These are phyloP conservation scores for Lumnitzera racemosa DNA, from an alignment of 345 rosid genomes.

Conservation along the genomic window DNA sequence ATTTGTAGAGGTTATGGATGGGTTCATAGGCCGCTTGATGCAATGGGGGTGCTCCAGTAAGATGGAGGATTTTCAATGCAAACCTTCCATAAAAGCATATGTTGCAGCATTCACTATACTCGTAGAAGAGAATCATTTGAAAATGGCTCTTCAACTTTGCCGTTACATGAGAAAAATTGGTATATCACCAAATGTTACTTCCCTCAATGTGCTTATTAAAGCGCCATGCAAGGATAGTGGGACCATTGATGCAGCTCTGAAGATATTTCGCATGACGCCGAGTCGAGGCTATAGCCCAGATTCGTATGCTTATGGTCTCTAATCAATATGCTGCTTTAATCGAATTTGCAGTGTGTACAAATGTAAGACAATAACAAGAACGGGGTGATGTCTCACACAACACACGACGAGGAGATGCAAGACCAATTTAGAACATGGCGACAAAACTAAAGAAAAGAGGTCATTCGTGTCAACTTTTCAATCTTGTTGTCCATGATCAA, in stretches of 20 bases:
- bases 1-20: constrained; percentile 75
- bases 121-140: constrained; percentile 71
- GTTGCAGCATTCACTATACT: constrained; percentile 57
- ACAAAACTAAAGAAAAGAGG: too few relatives aligned
- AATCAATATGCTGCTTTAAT: constrained; percentile 48
- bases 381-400: too few relatives aligned
- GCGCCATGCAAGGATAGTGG: constrained; percentile 63
- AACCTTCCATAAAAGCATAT: constrained; percentile 47
- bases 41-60: constrained; percentile 53
- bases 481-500: too few relatives aligned
- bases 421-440: too few relatives aligned
- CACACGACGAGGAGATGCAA: too few relatives aligned
- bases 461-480: too few relatives aligned
- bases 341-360: too few relatives aligned
- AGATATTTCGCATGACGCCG: constrained; percentile 77
- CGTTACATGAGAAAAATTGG: constrained; percentile 61
- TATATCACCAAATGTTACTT: constrained; percentile 44
- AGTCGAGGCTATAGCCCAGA: constrained; percentile 60
- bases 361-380: too few relatives aligned
- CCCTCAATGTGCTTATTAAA: constrained; percentile 83
- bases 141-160: constrained; percentile 57
- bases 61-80: constrained; percentile 61
- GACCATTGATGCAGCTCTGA: constrained; percentile 60
- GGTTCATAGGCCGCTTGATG: constrained; percentile 67
- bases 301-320: constrained; percentile 83